A percentile compares a stretch with the other conserved stretches of the same genome.
phyloP scores from a whole-genome alignment of 352 stramenopile species.

The Albugo laibachii region DNA sequence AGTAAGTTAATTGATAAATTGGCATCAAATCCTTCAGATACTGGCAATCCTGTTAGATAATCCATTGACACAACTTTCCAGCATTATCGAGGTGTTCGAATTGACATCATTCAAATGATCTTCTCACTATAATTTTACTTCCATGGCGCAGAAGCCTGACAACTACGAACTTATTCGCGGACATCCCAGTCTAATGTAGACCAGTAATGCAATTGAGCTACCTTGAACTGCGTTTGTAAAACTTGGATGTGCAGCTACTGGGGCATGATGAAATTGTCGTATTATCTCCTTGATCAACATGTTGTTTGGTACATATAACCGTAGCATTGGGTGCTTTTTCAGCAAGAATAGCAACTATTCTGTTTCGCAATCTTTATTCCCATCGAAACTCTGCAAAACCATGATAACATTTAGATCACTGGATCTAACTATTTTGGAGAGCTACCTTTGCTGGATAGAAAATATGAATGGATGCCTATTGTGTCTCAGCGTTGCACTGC shows the following conservation, averaged over 20 bases:
- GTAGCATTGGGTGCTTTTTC: neutral
- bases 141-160: neutral
- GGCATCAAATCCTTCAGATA: slow-evolving; percentile 5
- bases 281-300: neutral
- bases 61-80: slow-evolving; percentile 6
- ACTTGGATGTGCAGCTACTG: slow-evolving; percentile 2
- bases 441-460: too few relatives aligned
- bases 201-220: slow-evolving; percentile 6
- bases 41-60: slow-evolving; percentile 6
- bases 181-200: slow-evolving; percentile 4
- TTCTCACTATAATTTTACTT: neutral
- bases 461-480: too few relatives aligned
- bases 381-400: too few relatives aligned
- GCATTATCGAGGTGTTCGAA: slow-evolving; percentile 1
- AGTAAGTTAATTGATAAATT: slow-evolving; percentile 2
- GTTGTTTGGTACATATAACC: neutral
- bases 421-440: too few relatives aligned
- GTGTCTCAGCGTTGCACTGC: too few relatives aligned
- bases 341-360: neutral
- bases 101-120: slow-evolving; percentile 3
- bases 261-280: slow-evolving; percentile 1
- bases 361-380: neutral
- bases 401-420: too few relatives aligned
- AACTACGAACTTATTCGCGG: slow-evolving; percentile 2
- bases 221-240: neutral